Evolutionary conservation across 768 basidiomycete species (phyloP).

Genomic region (Phaffia australis): DNA sequence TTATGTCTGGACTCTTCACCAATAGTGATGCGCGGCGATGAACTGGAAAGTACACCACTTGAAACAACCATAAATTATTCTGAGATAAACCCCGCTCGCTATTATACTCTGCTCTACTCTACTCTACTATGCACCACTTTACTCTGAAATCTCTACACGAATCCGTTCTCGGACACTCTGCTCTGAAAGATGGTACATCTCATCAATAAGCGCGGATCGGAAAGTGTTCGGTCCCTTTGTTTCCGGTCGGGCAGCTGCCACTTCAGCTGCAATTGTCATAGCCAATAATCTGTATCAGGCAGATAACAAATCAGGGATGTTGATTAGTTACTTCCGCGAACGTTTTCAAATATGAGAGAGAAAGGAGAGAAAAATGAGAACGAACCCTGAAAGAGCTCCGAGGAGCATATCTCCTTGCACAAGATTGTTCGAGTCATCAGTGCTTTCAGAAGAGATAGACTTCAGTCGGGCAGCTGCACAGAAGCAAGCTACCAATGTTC

Average conservation of each 20-base stretch:
- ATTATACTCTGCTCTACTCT: too few relatives aligned
- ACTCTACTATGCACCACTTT: too few relatives aligned
- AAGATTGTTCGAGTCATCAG: constrained; percentile 39
- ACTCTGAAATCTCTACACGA: too few relatives aligned
- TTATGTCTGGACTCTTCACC: too few relatives aligned
- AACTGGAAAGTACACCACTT: too few relatives aligned
- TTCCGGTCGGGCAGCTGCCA: constrained; percentile 45
- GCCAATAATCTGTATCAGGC: constrained; percentile 44
- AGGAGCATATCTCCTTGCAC: constrained; percentile 68
- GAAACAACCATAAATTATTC: too few relatives aligned
- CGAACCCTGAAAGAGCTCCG: constrained; percentile 67
- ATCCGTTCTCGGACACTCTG: constrained; percentile 19
- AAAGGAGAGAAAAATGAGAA: constrained; percentile 12
- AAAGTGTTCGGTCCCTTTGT: constrained; percentile 58
- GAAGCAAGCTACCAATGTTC: constrained; percentile 44
- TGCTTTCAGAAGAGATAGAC: constrained; percentile 34
- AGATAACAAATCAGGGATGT: neutral
- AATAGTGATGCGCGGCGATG: too few relatives aligned
- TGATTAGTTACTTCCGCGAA: too few relatives aligned
- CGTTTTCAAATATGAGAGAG: neutral
- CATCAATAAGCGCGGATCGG: constrained; percentile 54
- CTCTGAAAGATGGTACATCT: constrained; percentile 41
- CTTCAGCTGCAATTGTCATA: constrained; percentile 53
- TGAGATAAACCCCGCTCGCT: too few relatives aligned
- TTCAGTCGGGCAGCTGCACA: constrained; percentile 56